Conservation (phyloP, 1,139 yeast species). For the Blastobotrys illinoisensis region DNA sequence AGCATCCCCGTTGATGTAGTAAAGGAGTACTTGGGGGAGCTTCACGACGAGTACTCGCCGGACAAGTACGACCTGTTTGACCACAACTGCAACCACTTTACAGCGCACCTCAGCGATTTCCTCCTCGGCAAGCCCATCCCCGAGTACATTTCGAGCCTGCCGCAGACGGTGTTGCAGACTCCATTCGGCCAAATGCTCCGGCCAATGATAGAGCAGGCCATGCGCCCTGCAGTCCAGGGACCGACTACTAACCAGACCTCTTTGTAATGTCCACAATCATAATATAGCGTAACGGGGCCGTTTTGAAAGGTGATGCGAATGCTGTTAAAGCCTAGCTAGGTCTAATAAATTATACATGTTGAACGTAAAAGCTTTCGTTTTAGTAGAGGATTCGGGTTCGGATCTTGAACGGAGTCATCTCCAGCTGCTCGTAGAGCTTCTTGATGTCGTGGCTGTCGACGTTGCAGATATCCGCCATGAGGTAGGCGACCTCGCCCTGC, state of each 20-base stretch:
- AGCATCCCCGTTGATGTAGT: constrained; percentile 48
- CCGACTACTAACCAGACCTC: background rate
- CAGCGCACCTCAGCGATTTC: constrained; percentile 53
- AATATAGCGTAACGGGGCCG: background rate
- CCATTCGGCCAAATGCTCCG: constrained; percentile 53
- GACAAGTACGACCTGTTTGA: constrained; percentile 52
- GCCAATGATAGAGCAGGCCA: constrained; percentile 31
- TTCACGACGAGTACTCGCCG: constrained; percentile 44
- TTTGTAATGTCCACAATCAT: background rate
- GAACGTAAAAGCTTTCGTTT: background rate
- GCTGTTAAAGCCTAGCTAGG: background rate
- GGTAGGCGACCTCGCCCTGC: constrained; percentile 90
- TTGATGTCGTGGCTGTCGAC: constrained; percentile 81
- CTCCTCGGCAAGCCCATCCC: constrained; percentile 52
- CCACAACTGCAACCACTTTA: constrained; percentile 67
- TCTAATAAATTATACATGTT: constrained; percentile 1
- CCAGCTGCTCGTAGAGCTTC: constrained; percentile 76
- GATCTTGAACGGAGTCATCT: constrained; percentile 85
- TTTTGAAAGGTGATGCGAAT: background rate
- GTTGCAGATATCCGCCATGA: constrained; percentile 95
- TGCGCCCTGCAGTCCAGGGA: constrained; percentile 8
- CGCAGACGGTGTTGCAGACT: constrained; percentile 51
- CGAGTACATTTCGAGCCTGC: constrained; percentile 45
- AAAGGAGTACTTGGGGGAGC: constrained; percentile 48
- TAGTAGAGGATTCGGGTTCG: constrained; percentile 86